Conservation (phyloP, 2,329 filamentous ascomycete species). For the Exserohilum turcica region DNA sequence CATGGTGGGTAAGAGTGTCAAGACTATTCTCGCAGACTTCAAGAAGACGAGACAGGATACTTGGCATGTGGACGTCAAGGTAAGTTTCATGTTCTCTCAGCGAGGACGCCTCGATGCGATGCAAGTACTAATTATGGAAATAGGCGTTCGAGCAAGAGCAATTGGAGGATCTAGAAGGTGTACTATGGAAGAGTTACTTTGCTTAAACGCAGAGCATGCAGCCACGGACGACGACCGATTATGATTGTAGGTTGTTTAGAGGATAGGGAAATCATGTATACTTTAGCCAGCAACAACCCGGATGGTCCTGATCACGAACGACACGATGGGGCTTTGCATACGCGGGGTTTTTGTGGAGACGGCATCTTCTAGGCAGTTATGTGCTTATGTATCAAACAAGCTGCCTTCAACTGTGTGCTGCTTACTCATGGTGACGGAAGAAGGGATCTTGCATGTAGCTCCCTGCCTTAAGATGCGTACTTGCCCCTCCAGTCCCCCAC, state of each 20-base stretch:
- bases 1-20: slow-evolving; percentile 93
- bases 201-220: slow-evolving; percentile 59
- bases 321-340: slow-evolving; percentile 9
- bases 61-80: slow-evolving; percentile 97
- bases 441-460: neutral
- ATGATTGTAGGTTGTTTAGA: neutral
- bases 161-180: slow-evolving; percentile 91
- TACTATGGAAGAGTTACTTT: slow-evolving; percentile 99
- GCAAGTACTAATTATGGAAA: slow-evolving; percentile 9
- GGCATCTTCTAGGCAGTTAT: slow-evolving; percentile 4
- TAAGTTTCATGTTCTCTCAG: slow-evolving; percentile 51
- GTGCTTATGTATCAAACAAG: neutral
- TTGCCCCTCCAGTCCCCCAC: slow-evolving; percentile 27
- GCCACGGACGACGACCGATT: neutral
- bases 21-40: slow-evolving; percentile 92
- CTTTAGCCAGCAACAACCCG: slow-evolving; percentile 6
- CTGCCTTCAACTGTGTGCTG: neutral
- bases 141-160: slow-evolving; percentile 87
- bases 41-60: slow-evolving; percentile 99
- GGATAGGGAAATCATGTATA: slow-evolving; percentile 7
- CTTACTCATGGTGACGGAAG: slow-evolving; percentile 17
- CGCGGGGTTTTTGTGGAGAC: slow-evolving; percentile 2
- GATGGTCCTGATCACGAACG: slow-evolving; percentile 1
- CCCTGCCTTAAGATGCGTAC: slow-evolving; percentile 10
- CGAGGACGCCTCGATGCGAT: neutral